A percentile compares a stretch with the other conserved stretches of the same genome.
Conservation (phyloP, 2,329 filamentous ascomycete genomes). For the Colletotrichum echinochloae region DNA sequence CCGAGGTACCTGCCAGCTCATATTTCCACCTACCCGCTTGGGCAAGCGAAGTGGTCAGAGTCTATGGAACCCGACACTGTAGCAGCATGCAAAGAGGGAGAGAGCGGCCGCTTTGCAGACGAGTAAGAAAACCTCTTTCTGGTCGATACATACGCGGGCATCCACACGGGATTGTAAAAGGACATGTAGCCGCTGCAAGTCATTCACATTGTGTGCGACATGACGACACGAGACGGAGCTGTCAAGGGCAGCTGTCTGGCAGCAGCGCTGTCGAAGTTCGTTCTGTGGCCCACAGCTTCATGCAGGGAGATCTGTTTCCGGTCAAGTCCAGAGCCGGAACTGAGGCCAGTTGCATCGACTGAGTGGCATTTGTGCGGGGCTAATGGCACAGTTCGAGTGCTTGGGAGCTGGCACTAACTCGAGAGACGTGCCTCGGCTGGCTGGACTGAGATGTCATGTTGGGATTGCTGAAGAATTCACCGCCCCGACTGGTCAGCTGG, state of each 20-base stretch:
- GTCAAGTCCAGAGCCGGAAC: slow-evolving; percentile 32
- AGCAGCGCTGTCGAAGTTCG: slow-evolving; percentile 2
- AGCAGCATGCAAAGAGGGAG: slow-evolving; percentile 17
- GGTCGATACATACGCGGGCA: slow-evolving; percentile 25
- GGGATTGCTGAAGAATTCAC: slow-evolving; percentile 29
- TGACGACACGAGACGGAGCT: slow-evolving; percentile 32
- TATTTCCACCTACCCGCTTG: slow-evolving; percentile 14
- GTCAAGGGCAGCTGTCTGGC: slow-evolving; percentile 16
- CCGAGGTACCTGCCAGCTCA: neutral
- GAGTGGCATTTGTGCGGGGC: slow-evolving; percentile 32
- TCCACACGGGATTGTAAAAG: slow-evolving; percentile 11
- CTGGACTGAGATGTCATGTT: neutral
- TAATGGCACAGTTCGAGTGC: slow-evolving; percentile 18
- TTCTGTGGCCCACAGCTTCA: slow-evolving; percentile 27
- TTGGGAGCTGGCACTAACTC: slow-evolving; percentile 15
- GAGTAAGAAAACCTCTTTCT: slow-evolving; percentile 16
- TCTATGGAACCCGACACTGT: neutral
- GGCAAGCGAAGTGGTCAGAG: slow-evolving; percentile 5
- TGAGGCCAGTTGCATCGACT: slow-evolving; percentile 33
- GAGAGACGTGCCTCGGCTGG: slow-evolving; percentile 11
- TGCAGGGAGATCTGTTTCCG: slow-evolving; percentile 33
- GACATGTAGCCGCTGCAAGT: slow-evolving; percentile 39
- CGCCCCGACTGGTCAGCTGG: slow-evolving; percentile 32
- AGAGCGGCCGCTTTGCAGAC: slow-evolving; percentile 25
- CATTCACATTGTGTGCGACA: slow-evolving; percentile 34